Evolutionary conservation across 176 grass and related monocot genomes (phyloP).

Genomic region (Oryza meridionalis): DNA sequence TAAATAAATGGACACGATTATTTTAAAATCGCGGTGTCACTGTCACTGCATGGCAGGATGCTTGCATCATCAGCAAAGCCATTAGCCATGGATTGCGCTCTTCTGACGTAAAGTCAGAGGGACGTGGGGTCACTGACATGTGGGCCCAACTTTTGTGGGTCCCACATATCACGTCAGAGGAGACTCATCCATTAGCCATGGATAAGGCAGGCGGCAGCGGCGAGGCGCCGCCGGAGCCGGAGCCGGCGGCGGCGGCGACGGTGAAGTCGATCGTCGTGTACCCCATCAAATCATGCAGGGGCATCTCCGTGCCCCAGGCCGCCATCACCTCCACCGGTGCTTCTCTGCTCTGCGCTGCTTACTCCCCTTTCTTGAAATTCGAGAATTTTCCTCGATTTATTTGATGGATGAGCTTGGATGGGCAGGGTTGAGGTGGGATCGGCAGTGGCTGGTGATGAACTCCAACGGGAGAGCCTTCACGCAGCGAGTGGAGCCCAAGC

Average conservation of each 20-base stretch:
- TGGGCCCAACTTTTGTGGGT: no score
- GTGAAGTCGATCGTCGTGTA: slow-evolving; percentile 67
- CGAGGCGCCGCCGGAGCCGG: neutral
- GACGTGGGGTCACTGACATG: no score
- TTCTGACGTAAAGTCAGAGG: no score
- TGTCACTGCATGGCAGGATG: no score
- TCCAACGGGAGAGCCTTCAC: slow-evolving; percentile 65
- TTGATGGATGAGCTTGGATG: neutral
- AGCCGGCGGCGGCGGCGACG: slow-evolving; percentile 29
- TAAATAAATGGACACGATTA: no score
- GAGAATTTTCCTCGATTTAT: neutral
- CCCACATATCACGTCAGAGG: no score
- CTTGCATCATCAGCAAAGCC: no score
- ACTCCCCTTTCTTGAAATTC: neutral
- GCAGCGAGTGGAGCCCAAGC: slow-evolving; percentile 81
- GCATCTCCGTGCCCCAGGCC: slow-evolving; percentile 67
- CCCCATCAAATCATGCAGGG: slow-evolving; percentile 85
- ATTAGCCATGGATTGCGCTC: no score
- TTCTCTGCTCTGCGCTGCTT: neutral
- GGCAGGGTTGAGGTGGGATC: slow-evolving; percentile 83
- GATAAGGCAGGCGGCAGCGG: slow-evolving; percentile 38
- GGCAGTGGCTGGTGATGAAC: slow-evolving; percentile 82
- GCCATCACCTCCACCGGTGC: slow-evolving; percentile 69
- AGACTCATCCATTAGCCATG: neutral
- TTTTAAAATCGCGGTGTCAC: no score